Conservation (phyloP, 2,329 filamentous ascomycete genomes). For the Xylaria sp. region DNA sequence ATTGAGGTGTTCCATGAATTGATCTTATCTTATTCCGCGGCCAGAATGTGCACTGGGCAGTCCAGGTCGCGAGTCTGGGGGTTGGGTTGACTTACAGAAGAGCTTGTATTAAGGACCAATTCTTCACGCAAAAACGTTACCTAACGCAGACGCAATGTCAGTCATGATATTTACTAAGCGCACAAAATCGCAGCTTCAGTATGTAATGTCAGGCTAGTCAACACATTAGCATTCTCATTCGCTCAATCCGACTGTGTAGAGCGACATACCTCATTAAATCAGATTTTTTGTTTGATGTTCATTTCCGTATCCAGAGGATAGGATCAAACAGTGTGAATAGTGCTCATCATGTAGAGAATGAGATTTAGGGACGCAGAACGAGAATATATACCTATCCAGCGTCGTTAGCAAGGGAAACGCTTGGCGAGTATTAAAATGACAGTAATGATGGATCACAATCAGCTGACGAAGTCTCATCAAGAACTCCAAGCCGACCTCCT, state of each 20-base stretch:
- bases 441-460: constrained; percentile 55
- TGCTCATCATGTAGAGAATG: constrained; percentile 50
- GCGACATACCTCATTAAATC: constrained; percentile 53
- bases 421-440: constrained; percentile 15
- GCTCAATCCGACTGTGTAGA: neutral
- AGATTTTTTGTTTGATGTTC: constrained; percentile 52
- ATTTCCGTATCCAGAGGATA: constrained; percentile 50
- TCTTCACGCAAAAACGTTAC: constrained; percentile 27
- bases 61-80: neutral
- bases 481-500: constrained; percentile 61
- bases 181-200: constrained; percentile 15
- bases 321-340: constrained; percentile 56
- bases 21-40: too few relatives aligned
- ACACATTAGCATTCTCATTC: constrained; percentile 35
- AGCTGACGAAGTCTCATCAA: constrained; percentile 76
- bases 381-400: constrained; percentile 45
- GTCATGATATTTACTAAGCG: constrained; percentile 13
- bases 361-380: neutral
- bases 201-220: constrained; percentile 46
- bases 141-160: constrained; percentile 35
- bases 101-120: neutral
- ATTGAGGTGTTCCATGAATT: neutral
- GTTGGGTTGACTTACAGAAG: constrained; percentile 24
- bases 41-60: neutral
- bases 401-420: constrained; percentile 46